Evolutionary conservation across 192 early-diverging fungal species (phyloP), one percentile per base, ranked within the genome.

Genomic region (Podila clonocystis): DNA sequence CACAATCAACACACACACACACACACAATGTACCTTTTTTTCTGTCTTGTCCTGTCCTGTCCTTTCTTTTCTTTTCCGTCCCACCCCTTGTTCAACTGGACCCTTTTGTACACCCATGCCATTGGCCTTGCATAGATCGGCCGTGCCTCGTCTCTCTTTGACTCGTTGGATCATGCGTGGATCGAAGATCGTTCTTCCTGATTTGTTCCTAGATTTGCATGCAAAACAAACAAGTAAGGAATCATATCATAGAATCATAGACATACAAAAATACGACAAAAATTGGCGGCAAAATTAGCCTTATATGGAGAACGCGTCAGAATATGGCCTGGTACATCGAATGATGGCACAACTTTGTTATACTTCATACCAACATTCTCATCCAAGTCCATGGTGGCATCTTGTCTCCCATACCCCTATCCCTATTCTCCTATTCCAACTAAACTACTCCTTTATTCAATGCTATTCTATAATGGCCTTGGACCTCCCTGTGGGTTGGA

Each of bases 11-110:
- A 45, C 41, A 45, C 41, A 45, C 41, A 45, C 41, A 45, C 41
- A 45, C 41, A 45, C 41, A 26, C 52, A 55, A 55, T 55, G 52
- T 55, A 55, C 52, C 52, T 55, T 55, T 55, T 55, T 55, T 55
- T 55, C 52, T 55, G 17, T 52, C 50, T 36, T 36, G 8, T 36
- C 34, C 34, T 36, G 34, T 36, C 9, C 34, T 55, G 33, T 55
- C 11, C 24, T 55, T 55, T 55, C 24, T 6, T 55, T 55, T 55
- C n/a, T 26, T 55, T 55, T 55, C n/a, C 24, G 8, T 26, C 52
- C 20, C 52, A n/a, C 52, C 52, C 24, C 24, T n/a, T 55, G n/a
- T 26, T 55, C 52, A 0, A 55, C 12, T 55, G 52, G 24, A 55
- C 52, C 52, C 52, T 55, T 55, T 55, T 55, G 52, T 55, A 55